A percentile compares a stretch with the other conserved stretches of the same genome.
phyloP scores from a whole-genome alignment of 1,284 basidiomycete genomes.

The Exobasidium rhododendri region DNA sequence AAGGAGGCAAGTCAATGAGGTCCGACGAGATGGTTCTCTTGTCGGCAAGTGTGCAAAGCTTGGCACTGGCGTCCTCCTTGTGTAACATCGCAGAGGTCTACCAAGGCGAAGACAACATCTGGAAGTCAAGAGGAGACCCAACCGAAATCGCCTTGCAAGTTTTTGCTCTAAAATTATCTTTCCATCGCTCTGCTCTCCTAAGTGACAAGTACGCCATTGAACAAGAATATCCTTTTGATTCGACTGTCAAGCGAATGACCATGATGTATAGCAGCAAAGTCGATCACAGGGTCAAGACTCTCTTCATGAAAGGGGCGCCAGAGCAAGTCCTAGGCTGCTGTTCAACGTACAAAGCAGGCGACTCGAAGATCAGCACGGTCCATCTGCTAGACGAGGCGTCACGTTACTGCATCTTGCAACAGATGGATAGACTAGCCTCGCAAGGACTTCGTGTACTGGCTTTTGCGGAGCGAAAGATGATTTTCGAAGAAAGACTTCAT shows the following conservation, averaged over 20 bases:
- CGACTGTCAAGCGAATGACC: conserved; percentile 51
- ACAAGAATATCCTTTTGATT: conserved; percentile 50
- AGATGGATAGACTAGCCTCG: conserved; percentile 45
- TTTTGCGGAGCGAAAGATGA: conserved; percentile 44
- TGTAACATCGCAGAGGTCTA: conserved; percentile 45
- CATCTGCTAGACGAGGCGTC: conserved; percentile 29
- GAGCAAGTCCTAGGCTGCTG: conserved; percentile 49
- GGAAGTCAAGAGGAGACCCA: conserved; percentile 40
- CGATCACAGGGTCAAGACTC: conserved; percentile 16
- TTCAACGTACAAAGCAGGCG: conserved; percentile 9
- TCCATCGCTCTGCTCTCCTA: conserved; percentile 27
- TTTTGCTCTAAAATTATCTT: conserved; percentile 33
- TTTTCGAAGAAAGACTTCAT: background rate
- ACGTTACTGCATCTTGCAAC: conserved; percentile 29
- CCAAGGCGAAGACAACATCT: conserved; percentile 24
- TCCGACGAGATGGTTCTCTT: background rate
- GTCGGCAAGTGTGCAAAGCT: conserved; percentile 20
- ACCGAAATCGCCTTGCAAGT: conserved; percentile 47
- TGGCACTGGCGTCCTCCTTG: conserved; percentile 40
- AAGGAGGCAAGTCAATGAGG: background rate
- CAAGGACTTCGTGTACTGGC: conserved; percentile 52
- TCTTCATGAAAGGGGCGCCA: conserved; percentile 54
- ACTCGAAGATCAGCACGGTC: background rate
- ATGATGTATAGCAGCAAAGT: conserved; percentile 27
- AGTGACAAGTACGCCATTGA: conserved; percentile 23